These are phyloP conservation scores for Lenwebbia sp. DNA, from an alignment of 345 rosid species.

Conservation along the genomic window DNA sequence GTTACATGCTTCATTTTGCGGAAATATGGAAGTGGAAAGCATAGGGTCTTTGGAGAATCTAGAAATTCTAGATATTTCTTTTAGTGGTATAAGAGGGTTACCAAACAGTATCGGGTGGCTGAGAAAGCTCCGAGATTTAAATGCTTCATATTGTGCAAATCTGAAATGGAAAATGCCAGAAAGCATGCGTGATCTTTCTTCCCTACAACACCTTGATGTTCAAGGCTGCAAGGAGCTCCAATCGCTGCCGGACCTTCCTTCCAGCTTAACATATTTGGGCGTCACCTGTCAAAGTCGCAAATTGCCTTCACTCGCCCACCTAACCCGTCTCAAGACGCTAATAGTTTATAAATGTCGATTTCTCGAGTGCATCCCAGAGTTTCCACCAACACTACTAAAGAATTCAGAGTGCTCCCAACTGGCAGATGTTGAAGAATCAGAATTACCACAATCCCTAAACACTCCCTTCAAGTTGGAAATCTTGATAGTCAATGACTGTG, in stretches of 20 bases:
- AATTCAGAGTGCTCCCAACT: neutral
- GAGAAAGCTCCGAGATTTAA: neutral
- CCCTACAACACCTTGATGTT: neutral
- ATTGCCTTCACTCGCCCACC: neutral
- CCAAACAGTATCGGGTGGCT: neutral
- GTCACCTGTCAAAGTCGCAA: neutral
- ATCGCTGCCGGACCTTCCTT: neutral
- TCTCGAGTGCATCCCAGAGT: neutral
- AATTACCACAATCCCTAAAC: neutral
- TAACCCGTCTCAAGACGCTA: neutral
- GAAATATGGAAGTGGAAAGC: neutral
- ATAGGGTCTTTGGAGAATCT: neutral
- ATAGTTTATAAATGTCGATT: too few species aligned
- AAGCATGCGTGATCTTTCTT: neutral
- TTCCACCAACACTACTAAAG: neutral
- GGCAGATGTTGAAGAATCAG: neutral
- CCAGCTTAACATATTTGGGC: neutral
- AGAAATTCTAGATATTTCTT: neutral
- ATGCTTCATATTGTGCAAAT: rapidly evolving
- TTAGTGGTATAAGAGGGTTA: rapidly evolving
- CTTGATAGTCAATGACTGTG: rapidly evolving
- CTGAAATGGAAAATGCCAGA: neutral
- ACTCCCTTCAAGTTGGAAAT: neutral
- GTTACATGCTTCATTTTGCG: neutral
- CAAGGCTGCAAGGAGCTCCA: rapidly evolving